phyloP scores from a whole-genome alignment of 768 basidiomycete genomes.

The Panellus pusillus region DNA sequence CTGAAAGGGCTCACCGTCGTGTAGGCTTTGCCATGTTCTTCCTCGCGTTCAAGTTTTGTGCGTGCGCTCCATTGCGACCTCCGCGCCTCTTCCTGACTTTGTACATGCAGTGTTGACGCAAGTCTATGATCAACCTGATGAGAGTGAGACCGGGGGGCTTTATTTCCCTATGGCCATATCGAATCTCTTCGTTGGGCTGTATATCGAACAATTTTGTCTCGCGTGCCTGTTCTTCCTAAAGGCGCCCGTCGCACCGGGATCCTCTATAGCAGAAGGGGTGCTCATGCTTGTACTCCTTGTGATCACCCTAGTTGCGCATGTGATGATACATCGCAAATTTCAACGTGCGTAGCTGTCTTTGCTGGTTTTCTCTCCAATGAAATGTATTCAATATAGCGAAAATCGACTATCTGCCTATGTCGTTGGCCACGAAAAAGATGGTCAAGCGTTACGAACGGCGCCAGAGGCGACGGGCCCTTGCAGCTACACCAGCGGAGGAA shows the following conservation, averaged over 20 bases:
- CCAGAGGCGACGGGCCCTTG: constrained; percentile 29
- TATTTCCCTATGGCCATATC: constrained; percentile 48
- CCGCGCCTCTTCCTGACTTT: neutral
- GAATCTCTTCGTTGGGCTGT: constrained; percentile 64
- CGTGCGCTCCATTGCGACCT: constrained; percentile 25
- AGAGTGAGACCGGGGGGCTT: constrained; percentile 46
- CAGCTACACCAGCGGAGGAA: constrained; percentile 24
- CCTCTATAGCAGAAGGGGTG: constrained; percentile 43
- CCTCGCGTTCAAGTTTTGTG: constrained; percentile 59
- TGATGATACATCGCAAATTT: constrained; percentile 39
- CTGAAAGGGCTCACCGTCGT: no score
- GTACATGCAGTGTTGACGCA: constrained; percentile 42
- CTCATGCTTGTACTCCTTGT: constrained; percentile 62
- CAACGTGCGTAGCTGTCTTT: constrained; percentile 34
- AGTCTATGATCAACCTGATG: constrained; percentile 53
- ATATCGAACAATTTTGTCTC: constrained; percentile 68
- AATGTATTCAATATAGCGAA: constrained; percentile 39
- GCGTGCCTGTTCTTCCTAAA: constrained; percentile 70
- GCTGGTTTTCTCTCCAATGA: constrained; percentile 19
- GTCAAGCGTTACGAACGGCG: constrained; percentile 40
- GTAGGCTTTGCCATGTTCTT: constrained; percentile 56
- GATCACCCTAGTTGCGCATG: constrained; percentile 48
- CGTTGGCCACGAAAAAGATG: constrained; percentile 59
- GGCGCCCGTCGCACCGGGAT: constrained; percentile 32
- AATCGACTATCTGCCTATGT: constrained; percentile 57